Percentiles rank a stretch among this genome's conserved stretches.
These are phyloP conservation scores for Septoria linicola DNA, from an alignment of 2,329 filamentous ascomycete species.

Conservation along the genomic window DNA sequence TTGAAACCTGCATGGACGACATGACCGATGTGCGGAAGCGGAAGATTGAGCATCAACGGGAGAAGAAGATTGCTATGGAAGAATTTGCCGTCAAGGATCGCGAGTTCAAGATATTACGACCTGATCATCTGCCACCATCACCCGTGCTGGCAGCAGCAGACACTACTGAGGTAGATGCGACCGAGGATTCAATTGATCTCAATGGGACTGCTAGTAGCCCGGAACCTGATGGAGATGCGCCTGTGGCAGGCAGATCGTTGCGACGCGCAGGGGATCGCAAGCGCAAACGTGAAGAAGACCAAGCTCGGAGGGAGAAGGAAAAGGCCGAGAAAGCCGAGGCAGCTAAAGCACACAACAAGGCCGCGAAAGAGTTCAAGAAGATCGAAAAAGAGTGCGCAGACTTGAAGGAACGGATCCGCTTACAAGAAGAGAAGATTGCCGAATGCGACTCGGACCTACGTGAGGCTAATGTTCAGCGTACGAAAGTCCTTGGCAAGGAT, in stretches of 20 bases:
- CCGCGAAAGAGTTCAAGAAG: conserved; percentile 85
- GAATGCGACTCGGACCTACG: conserved; percentile 87
- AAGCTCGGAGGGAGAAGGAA: conserved; percentile 65
- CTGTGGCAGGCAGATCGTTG: conserved; percentile 57
- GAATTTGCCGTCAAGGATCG: conserved; percentile 52
- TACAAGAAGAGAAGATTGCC: conserved; percentile 81
- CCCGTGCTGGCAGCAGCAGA: conserved; percentile 42
- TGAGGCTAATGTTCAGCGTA: conserved; percentile 89
- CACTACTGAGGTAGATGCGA: conserved; percentile 42
- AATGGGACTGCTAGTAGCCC: conserved; percentile 52
- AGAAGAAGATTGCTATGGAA: conserved; percentile 58
- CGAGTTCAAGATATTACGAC: conserved; percentile 62
- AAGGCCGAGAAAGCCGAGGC: conserved; percentile 59
- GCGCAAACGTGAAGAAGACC: conserved; percentile 56
- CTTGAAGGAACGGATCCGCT: conserved; percentile 74
- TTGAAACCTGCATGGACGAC: conserved; percentile 87
- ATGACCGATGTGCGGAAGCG: conserved; percentile 96
- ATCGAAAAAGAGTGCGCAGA: conserved; percentile 85
- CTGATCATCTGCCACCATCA: conserved; percentile 68
- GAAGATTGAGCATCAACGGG: conserved; percentile 87
- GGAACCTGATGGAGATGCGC: conserved; percentile 68
- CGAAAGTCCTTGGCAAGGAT: conserved; percentile 85
- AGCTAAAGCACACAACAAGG: conserved; percentile 64
- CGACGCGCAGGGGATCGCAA: conserved; percentile 60
- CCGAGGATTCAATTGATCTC: conserved; percentile 54